phyloP scores from a whole-genome alignment of 2,329 filamentous ascomycete genomes.

The Alternaria brassicicola region DNA sequence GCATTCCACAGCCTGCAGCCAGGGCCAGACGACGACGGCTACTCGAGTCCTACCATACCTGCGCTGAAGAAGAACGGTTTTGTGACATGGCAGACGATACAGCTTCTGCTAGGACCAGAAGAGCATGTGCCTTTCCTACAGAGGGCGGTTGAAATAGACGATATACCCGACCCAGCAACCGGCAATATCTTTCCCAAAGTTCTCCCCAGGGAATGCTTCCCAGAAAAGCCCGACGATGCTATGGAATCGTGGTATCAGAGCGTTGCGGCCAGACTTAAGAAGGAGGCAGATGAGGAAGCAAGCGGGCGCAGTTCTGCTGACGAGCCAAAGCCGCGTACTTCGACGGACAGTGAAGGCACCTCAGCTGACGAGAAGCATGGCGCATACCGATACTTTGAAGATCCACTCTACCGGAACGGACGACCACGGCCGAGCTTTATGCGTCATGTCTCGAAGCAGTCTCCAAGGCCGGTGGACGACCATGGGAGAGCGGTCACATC shows the following conservation, averaged over 20 bases:
- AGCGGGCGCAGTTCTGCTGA: slow-evolving; percentile 28
- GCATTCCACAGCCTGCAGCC: slow-evolving; percentile 89
- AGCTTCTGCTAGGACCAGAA: slow-evolving; percentile 84
- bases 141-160: slow-evolving; percentile 77
- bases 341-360: slow-evolving; percentile 45
- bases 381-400: slow-evolving; percentile 57
- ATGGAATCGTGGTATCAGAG: slow-evolving; percentile 85
- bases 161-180: slow-evolving; percentile 73
- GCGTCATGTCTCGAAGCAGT: slow-evolving; percentile 46
- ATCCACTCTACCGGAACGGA: slow-evolving; percentile 56
- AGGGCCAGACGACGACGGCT: slow-evolving; percentile 67
- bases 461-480: slow-evolving; percentile 37
- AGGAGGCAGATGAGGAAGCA: slow-evolving; percentile 59
- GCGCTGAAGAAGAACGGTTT: slow-evolving; percentile 84
- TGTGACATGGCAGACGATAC: slow-evolving; percentile 91
- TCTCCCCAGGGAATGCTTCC: slow-evolving; percentile 72
- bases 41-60: slow-evolving; percentile 76
- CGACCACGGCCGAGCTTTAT: slow-evolving; percentile 53
- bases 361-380: slow-evolving; percentile 52
- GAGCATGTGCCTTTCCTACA: slow-evolving; percentile 87
- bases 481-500: slow-evolving; percentile 36
- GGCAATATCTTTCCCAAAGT: slow-evolving; percentile 63
- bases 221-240: slow-evolving; percentile 73
- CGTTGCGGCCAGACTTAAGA: slow-evolving; percentile 72
- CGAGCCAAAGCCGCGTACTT: slow-evolving; percentile 35